Conservation (phyloP, 2,329 filamentous ascomycete genomes). For the Penicillium sp. region DNA sequence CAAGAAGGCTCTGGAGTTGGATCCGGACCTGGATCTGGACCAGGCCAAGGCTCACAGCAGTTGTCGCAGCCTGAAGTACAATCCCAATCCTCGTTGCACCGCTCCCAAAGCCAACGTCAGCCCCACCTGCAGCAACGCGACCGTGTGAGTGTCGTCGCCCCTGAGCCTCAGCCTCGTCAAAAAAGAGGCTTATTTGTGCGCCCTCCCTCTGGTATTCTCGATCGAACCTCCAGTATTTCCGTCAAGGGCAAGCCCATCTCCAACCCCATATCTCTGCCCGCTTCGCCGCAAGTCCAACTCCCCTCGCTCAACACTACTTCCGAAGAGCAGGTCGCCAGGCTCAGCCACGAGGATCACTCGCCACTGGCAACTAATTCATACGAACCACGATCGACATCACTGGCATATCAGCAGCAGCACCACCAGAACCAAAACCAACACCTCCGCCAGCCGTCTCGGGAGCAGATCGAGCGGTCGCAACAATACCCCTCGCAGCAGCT, state of each 20-base stretch:
- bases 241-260: constrained; percentile 27
- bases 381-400: constrained; percentile 1
- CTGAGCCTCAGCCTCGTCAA: constrained; percentile 28
- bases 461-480: constrained; percentile 23
- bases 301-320: not conserved
- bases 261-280: constrained; percentile 26
- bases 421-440: constrained; percentile 5
- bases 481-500: constrained; percentile 23
- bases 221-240: constrained; percentile 29
- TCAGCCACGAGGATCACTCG: not conserved
- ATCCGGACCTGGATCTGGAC: not conserved
- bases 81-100: constrained; percentile 15
- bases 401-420: constrained; percentile 6
- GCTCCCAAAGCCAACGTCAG: constrained; percentile 34
- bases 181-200: constrained; percentile 27
- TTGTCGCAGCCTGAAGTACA: not conserved
- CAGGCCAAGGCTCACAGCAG: not conserved
- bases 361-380: constrained; percentile 1
- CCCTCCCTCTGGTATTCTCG: constrained; percentile 30
- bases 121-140: constrained; percentile 21
- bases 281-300: constrained; percentile 17
- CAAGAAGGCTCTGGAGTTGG: not conserved
- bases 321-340: constrained; percentile 3
- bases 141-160: constrained; percentile 29
- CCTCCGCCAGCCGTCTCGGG: constrained; percentile 19